A percentile compares a stretch with the other conserved stretches of the same genome.
phyloP scores from a whole-genome alignment of 108 stramenopile genomes.

The Fragilariopsis cylindrus region DNA sequence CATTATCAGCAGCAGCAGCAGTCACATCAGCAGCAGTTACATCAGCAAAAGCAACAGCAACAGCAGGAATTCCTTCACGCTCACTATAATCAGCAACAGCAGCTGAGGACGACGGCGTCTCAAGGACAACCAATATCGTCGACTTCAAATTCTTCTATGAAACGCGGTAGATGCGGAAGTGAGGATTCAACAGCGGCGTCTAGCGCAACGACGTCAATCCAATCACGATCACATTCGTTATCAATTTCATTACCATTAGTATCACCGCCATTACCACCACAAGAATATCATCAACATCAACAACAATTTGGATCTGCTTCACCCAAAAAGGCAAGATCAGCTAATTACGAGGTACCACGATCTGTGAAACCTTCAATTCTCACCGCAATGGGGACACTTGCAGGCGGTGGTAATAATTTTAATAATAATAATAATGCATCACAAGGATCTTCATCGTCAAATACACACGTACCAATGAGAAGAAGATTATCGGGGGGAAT shows the following conservation, averaged over 20 bases:
- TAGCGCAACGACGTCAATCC: neutral
- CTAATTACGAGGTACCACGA: slow-evolving; percentile 27
- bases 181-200: slow-evolving; percentile 7
- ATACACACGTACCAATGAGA: slow-evolving; percentile 18
- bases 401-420: neutral
- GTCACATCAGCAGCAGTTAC: slow-evolving; percentile 3
- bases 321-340: slow-evolving; percentile 29
- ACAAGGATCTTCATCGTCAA: neutral
- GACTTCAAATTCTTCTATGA: neutral
- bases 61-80: neutral
- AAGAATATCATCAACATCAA: neutral
- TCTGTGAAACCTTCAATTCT: slow-evolving; percentile 31
- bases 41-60: slow-evolving; percentile 10
- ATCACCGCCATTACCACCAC: neutral
- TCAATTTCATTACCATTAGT: neutral
- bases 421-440: neutral
- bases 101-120: neutral
- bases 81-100: slow-evolving; percentile 4
- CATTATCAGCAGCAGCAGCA: slow-evolving; percentile 7
- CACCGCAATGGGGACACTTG: slow-evolving; percentile 34
- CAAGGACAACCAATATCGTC: neutral
- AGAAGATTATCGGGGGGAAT: slow-evolving; percentile 30
- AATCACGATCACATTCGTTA: neutral
- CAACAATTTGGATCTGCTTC: neutral
- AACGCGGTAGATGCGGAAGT: slow-evolving; percentile 3